Evolutionary conservation across 768 basidiomycete species (phyloP), one percentile per base, ranked within the genome.

Genomic region (Amanita jacksonii): DNA sequence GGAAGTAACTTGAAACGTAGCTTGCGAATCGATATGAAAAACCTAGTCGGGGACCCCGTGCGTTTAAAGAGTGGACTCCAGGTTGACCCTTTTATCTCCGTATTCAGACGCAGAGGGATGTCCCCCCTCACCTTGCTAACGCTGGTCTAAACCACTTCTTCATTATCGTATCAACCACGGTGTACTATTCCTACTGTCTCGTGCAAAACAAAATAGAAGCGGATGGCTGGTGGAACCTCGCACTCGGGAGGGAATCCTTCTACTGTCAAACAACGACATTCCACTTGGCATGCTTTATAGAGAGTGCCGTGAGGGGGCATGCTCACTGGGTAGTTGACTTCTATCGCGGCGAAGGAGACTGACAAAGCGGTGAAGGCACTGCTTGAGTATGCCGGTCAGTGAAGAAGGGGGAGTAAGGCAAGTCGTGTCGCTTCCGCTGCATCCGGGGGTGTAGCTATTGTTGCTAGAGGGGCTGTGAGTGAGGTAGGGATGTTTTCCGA

Each of bases 81-180:
- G 81, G 79, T 15, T 83, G 93, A n/a, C n/a, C n/a, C n/a, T n/a
- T n/a, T n/a, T n/a, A n/a, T 4, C 81, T 90, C 45, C 96, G 94
- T 0, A 70, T 99, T 10, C 97, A 87, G 59, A 91, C 98, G n/a
- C n/a, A n/a, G n/a, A n/a, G n/a, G n/a, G n/a, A n/a, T n/a, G n/a
- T n/a, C n/a, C n/a, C n/a, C n/a, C n/a, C n/a, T n/a, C n/a, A n/a
- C n/a, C n/a, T n/a, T n/a, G n/a, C n/a, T n/a, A n/a, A n/a, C n/a
- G n/a, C n/a, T n/a, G n/a, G n/a, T n/a, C n/a, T n/a, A n/a, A n/a
- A 64, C 42, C 52, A 80, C 41, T 55, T 67, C 18, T 31, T 68
- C 8, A 49, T 71, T 37, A 65, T 65, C 12, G 52, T 68, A 2
- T 52, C 76, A 12, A 50, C 78, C 15, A 54, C 64, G 15, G 67